Percentiles rank a stretch among this genome's conserved stretches.
These are phyloP conservation scores for Leucocoprinus birnbaumii DNA, from an alignment of 768 basidiomycete genomes.

Conservation along the genomic window DNA sequence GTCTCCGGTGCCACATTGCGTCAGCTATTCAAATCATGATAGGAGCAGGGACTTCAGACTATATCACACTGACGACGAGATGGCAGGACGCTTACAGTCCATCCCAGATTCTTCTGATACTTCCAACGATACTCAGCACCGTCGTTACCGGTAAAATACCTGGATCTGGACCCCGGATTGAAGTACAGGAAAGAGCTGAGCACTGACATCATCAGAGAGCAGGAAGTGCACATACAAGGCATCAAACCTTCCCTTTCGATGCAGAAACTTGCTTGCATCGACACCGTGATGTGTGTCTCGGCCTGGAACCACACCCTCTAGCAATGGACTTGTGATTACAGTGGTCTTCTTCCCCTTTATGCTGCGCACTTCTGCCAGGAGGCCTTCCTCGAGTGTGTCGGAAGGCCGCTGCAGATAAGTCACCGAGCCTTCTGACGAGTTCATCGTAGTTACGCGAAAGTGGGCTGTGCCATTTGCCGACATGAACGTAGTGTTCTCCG, in stretches of 20 bases:
- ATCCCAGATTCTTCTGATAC: constrained; percentile 33
- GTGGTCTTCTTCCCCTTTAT: constrained; percentile 38
- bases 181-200: not conserved
- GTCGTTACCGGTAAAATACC: constrained; percentile 49
- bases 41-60: not conserved
- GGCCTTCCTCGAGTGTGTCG: constrained; percentile 31
- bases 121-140: constrained; percentile 52
- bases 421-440: constrained; percentile 28
- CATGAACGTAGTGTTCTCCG: constrained; percentile 44
- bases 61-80: too few relatives aligned
- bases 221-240: constrained; percentile 4
- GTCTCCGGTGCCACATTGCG: constrained; percentile 29
- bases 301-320: constrained; percentile 17
- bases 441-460: constrained; percentile 43
- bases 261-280: constrained; percentile 8
- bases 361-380: constrained; percentile 53
- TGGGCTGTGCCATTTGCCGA: constrained; percentile 49
- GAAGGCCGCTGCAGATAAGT: constrained; percentile 40
- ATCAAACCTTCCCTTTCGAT: constrained; percentile 9
- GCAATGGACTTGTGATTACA: constrained; percentile 35
- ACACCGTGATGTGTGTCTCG: not conserved
- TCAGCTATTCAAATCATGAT: constrained; percentile 29
- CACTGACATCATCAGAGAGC: constrained; percentile 4
- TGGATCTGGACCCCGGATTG: constrained; percentile 27
- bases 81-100: constrained; percentile 30